Percentiles rank a stretch among this genome's conserved stretches.
Conservation (phyloP, 371 early-diverging fungal genomes). For the Mucor piriformis region DNA sequence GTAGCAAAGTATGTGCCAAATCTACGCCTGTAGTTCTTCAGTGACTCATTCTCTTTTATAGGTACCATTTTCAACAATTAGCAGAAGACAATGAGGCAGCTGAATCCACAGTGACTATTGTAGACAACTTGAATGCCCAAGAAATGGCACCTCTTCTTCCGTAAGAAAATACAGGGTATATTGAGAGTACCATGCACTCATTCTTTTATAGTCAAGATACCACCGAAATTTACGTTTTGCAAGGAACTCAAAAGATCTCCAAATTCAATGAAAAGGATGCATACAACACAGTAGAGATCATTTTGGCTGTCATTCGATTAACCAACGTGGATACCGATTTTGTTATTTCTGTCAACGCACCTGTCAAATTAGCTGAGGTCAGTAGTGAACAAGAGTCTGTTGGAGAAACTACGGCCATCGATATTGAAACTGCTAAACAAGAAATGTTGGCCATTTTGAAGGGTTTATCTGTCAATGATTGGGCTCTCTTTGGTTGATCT, state of each 20-base stretch:
- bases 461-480: constrained; percentile 55
- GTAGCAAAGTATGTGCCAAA: constrained; percentile 48
- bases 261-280: constrained; percentile 73
- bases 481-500: constrained; percentile 58
- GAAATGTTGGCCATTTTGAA: constrained; percentile 51
- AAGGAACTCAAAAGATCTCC: constrained; percentile 67
- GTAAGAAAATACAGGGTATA: too few species aligned
- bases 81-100: constrained; percentile 80
- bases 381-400: constrained; percentile 48
- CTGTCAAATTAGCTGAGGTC: constrained; percentile 43
- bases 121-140: constrained; percentile 27
- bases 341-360: constrained; percentile 74
- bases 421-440: constrained; percentile 43
- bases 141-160: constrained; percentile 52
- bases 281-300: constrained; percentile 64
- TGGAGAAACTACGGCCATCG: constrained; percentile 29
- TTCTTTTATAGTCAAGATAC: constrained; percentile 6
- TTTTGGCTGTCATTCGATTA: constrained; percentile 70
- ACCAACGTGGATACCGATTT: constrained; percentile 70
- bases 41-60: constrained; percentile 25
- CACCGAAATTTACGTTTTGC: constrained; percentile 35
- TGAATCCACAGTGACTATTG: constrained; percentile 22
- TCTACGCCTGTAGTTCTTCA: not conserved
- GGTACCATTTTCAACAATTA: constrained; percentile 79
- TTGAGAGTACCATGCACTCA: too few species aligned